Evolutionary conservation across 2,329 filamentous ascomycete genomes (phyloP).

Genomic region (Chrysosporium queenslandicum): DNA sequence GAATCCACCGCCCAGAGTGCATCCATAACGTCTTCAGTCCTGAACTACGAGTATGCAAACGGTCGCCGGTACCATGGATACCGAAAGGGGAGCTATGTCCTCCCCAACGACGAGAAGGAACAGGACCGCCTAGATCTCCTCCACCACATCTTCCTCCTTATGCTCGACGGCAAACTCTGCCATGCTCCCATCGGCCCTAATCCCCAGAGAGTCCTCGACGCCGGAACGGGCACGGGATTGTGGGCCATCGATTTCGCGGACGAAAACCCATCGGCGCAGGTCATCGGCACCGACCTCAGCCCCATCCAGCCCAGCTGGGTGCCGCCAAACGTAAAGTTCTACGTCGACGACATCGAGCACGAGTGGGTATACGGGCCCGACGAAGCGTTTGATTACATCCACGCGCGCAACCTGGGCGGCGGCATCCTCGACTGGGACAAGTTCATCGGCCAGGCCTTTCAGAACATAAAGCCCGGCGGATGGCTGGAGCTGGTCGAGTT

Average conservation of each 20-base stretch:
- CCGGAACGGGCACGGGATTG: slow-evolving; percentile 39
- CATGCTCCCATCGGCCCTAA: slow-evolving; percentile 29
- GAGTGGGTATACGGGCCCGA: slow-evolving; percentile 46
- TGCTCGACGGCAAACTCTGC: slow-evolving; percentile 26
- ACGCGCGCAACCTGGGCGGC: slow-evolving; percentile 42
- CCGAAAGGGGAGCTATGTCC: slow-evolving; percentile 4
- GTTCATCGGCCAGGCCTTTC: slow-evolving; percentile 3
- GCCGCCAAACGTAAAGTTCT: slow-evolving; percentile 51
- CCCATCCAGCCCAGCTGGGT: slow-evolving; percentile 29
- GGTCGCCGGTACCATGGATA: slow-evolving; percentile 2
- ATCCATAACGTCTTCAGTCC: not conserved
- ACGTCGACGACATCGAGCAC: slow-evolving; percentile 53
- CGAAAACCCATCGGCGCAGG: slow-evolving; percentile 27
- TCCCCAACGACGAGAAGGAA: slow-evolving; percentile 15
- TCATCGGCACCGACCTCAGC: slow-evolving; percentile 28
- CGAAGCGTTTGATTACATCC: slow-evolving; percentile 48
- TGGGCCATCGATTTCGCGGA: slow-evolving; percentile 42
- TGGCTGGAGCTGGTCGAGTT: slow-evolving; percentile 38
- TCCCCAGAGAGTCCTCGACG: slow-evolving; percentile 39
- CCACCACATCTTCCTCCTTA: slow-evolving; percentile 42
- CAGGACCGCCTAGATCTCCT: slow-evolving; percentile 36
- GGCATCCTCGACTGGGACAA: slow-evolving; percentile 44
- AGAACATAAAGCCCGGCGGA: slow-evolving; percentile 37
- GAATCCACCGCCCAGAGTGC: slow-evolving; percentile 18
- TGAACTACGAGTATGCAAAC: not conserved